These are phyloP conservation scores for Grifola frondosa DNA, from an alignment of 1,284 basidiomycete species.

Conservation along the genomic window DNA sequence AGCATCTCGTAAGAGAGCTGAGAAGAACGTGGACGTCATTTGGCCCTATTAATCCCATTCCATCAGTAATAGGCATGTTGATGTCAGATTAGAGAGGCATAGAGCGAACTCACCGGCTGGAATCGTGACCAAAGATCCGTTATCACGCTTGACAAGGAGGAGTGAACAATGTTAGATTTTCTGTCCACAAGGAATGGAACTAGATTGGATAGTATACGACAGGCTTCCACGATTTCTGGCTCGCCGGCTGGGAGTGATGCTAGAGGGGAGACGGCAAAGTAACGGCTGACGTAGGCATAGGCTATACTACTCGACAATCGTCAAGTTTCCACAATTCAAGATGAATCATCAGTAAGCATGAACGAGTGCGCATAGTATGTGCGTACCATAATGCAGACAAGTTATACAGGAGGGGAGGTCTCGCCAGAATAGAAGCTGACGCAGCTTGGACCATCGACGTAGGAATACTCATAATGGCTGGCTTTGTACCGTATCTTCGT, in stretches of 20 bases:
- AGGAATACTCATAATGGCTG: constrained; percentile 51
- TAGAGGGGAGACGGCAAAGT: constrained; percentile 57
- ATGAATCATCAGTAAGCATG: no score
- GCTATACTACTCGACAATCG: constrained; percentile 45
- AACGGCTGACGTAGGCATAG: constrained; percentile 64
- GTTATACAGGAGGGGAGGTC: constrained; percentile 61
- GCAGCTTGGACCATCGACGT: constrained; percentile 41
- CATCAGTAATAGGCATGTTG: constrained; percentile 1
- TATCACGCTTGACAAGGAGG: constrained; percentile 48
- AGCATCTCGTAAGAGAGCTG: constrained; percentile 54
- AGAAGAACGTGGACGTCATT: constrained; percentile 46
- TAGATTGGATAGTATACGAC: constrained; percentile 45
- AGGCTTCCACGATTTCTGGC: constrained; percentile 46
- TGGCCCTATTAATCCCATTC: constrained; percentile 37
- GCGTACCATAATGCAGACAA: constrained; percentile 64
- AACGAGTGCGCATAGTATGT: neutral
- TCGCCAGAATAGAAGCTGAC: constrained; percentile 23
- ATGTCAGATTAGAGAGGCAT: constrained; percentile 1
- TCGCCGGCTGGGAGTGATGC: constrained; percentile 36
- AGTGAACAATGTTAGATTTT: constrained; percentile 50
- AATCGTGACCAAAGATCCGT: constrained; percentile 63
- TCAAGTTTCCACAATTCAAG: constrained; percentile 1
- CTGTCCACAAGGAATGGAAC: constrained; percentile 63
- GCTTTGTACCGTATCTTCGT: constrained; percentile 38
- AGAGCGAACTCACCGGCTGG: constrained; percentile 41